These are phyloP conservation scores for Fusarium stilboides DNA, from an alignment of 2,329 filamentous ascomycete genomes.

Conservation along the genomic window DNA sequence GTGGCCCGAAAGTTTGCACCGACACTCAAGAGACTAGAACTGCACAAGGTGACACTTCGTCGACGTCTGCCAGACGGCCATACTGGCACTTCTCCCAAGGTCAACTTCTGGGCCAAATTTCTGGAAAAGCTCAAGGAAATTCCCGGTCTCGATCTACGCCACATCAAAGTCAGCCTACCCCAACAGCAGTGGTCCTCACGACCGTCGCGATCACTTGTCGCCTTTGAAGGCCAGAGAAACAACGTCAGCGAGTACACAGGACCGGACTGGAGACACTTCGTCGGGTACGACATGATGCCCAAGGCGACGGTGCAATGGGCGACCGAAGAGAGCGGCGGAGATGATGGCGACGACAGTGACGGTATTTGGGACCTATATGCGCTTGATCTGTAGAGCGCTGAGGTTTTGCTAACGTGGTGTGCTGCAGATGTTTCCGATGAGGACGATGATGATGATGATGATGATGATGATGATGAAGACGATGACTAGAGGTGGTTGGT, in stretches of 20 bases:
- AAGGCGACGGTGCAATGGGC: conserved; percentile 33
- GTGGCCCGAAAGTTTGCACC: conserved; percentile 60
- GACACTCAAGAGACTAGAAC: conserved; percentile 60
- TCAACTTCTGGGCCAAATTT: conserved; percentile 59
- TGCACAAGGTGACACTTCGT: conserved; percentile 61
- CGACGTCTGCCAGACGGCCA: conserved; percentile 24
- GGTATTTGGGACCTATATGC: conserved; percentile 52
- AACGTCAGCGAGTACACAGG: conserved; percentile 52
- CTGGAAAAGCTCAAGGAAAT: conserved; percentile 54
- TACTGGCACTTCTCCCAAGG: conserved; percentile 22
- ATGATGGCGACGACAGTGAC: conserved; percentile 40
- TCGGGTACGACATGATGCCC: conserved; percentile 50
- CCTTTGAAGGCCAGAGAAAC: conserved; percentile 25
- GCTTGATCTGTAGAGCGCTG: conserved; percentile 42
- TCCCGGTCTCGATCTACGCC: conserved; percentile 53
- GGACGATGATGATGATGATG: conserved; percentile 13
- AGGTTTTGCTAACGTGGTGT: conserved; percentile 36
- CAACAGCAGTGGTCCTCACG: conserved; percentile 47
- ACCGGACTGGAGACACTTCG: conserved; percentile 55
- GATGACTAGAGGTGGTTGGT: not conserved
- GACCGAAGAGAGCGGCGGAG: conserved; percentile 29
- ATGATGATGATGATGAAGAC: conserved; percentile 3
- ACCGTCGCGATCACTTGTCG: conserved; percentile 12
- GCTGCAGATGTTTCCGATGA: conserved; percentile 27
- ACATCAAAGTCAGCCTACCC: conserved; percentile 53